phyloP scores from a whole-genome alignment of 1,284 basidiomycete genomes.

The Takashimella tepidaria region DNA sequence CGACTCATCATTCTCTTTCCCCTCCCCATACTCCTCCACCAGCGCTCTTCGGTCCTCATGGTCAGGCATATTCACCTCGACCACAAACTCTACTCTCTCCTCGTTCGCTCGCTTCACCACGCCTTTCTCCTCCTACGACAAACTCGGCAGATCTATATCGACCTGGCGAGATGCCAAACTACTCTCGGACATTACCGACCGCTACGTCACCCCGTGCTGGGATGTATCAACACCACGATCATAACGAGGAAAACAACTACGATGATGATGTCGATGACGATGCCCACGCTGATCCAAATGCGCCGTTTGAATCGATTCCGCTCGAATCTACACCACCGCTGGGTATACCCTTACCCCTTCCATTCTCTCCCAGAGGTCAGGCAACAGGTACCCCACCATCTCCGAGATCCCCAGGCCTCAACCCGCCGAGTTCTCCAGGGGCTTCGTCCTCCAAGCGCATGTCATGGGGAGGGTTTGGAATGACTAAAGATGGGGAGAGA shows the following conservation, averaged over 20 bases:
- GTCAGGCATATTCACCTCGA: not conserved
- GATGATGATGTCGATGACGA: conserved; percentile 6
- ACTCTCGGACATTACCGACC: not conserved
- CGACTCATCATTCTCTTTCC: not conserved
- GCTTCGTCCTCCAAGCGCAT: conserved; percentile 2
- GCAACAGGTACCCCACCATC: conserved; percentile 5
- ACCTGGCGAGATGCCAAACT: not conserved
- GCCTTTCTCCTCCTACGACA: not conserved
- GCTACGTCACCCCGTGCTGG: too few relatives aligned
- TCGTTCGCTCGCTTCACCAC: not conserved
- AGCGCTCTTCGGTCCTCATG: too few relatives aligned
- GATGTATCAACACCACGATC: not conserved
- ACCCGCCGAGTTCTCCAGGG: not conserved
- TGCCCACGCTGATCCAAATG: conserved; percentile 14
- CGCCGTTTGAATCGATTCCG: conserved; percentile 39
- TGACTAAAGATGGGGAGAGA: conserved; percentile 17
- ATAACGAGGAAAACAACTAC: not conserved
- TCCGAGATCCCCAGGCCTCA: not conserved
- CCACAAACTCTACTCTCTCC: not conserved
- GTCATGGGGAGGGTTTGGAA: conserved; percentile 24
- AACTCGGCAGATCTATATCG: not conserved
- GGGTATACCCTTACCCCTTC: conserved; percentile 1
- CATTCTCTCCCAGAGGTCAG: conserved; percentile 1
- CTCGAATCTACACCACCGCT: conserved; percentile 23
- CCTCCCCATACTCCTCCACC: not conserved